These are phyloP conservation scores for Cordyceps farinosa DNA, from an alignment of 2,329 filamentous ascomycete species.

Conservation along the genomic window DNA sequence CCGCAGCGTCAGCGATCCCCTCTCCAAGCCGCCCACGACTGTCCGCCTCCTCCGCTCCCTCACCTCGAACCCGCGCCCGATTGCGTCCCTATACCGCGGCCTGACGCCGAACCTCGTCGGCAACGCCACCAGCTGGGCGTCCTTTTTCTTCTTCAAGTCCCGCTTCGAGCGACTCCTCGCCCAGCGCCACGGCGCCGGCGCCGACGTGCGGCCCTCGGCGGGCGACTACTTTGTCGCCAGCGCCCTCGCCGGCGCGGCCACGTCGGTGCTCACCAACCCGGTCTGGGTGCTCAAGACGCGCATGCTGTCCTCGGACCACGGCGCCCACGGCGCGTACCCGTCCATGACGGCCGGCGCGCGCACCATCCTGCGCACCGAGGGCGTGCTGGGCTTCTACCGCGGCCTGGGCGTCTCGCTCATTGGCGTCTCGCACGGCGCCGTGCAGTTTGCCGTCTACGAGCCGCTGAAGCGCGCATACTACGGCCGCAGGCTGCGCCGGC, in stretches of 20 bases:
- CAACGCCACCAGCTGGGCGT: conserved; percentile 84
- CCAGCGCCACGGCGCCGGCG: conserved; percentile 20
- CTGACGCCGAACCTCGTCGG: conserved; percentile 86
- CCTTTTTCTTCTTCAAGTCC: conserved; percentile 81
- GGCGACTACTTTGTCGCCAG: conserved; percentile 80
- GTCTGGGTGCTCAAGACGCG: conserved; percentile 98
- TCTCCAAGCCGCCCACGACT: conserved; percentile 43
- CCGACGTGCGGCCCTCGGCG: conserved; percentile 36
- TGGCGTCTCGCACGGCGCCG: conserved; percentile 85
- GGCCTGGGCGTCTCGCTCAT: conserved; percentile 79
- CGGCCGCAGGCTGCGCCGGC: conserved; percentile 31
- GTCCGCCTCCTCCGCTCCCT: conserved; percentile 51
- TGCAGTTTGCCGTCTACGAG: conserved; percentile 97
- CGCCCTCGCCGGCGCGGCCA: conserved; percentile 65
- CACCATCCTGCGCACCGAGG: conserved; percentile 67
- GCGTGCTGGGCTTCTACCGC: conserved; percentile 77
- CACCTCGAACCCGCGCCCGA: conserved; percentile 48
- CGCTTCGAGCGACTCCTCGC: conserved; percentile 47
- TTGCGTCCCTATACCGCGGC: conserved; percentile 79
- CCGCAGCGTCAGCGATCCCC: conserved; percentile 38
- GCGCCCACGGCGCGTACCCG: conserved; percentile 73
- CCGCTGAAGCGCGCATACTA: conserved; percentile 57
- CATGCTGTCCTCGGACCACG: conserved; percentile 82
- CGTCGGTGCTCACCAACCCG: conserved; percentile 83
- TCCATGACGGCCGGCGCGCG: conserved; percentile 68